A percentile compares a stretch with the other conserved stretches of the same genome.
Conservation (phyloP, 495 filamentous ascomycete genomes). For the Aspergillus ostianus region DNA sequence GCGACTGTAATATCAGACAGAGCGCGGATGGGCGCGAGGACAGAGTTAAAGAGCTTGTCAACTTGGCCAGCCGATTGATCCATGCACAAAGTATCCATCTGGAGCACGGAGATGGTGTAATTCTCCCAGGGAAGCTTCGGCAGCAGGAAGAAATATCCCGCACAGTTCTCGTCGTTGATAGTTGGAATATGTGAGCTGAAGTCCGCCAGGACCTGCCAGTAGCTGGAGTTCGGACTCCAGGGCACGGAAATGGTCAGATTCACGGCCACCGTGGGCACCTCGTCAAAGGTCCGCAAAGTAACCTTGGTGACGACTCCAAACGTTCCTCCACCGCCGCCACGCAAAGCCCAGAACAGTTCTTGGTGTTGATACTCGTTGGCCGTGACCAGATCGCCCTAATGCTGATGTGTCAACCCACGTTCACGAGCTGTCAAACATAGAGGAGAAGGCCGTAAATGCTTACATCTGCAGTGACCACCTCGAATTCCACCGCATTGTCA, state of each 20-base stretch:
- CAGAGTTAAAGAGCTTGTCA: no score
- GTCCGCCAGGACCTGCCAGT: constrained; percentile 22
- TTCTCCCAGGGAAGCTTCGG: not conserved
- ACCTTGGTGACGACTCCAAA: constrained; percentile 36
- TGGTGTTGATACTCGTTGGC: constrained; percentile 47
- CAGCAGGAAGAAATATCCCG: not conserved
- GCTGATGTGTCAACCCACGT: not conserved
- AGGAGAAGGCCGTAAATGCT: not conserved
- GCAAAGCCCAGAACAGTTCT: constrained; percentile 52
- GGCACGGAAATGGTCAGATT: constrained; percentile 27
- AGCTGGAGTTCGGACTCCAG: constrained; percentile 3
- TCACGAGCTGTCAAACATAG: not conserved
- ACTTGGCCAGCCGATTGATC: no score
- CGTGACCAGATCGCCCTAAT: constrained; percentile 38
- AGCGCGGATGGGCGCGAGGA: no score
- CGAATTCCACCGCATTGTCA: constrained; percentile 16
- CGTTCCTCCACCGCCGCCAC: constrained; percentile 35
- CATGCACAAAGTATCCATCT: no score
- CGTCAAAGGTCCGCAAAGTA: not conserved
- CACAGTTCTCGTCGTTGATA: not conserved
- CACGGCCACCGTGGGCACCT: constrained; percentile 26
- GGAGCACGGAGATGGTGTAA: not conserved
- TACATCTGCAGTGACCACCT: constrained; percentile 44
- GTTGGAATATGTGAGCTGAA: not conserved
- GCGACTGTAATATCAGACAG: no score